A percentile compares a stretch with the other conserved stretches of the same genome.
These are phyloP conservation scores for Tolypocladium paradoxum DNA, from an alignment of 2,329 filamentous ascomycete species.

Conservation along the genomic window DNA sequence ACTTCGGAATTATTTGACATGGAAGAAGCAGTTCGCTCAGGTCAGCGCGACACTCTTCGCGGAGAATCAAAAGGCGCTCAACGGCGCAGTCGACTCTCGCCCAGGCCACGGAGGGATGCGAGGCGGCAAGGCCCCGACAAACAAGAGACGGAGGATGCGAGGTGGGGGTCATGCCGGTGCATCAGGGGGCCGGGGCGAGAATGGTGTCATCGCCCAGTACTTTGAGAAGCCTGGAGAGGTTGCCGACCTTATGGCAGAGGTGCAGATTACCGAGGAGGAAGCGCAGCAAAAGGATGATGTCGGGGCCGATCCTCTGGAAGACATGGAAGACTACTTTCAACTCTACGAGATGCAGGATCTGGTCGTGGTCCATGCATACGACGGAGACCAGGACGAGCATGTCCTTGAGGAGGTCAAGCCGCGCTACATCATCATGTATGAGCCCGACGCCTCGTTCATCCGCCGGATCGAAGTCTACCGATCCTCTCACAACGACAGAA, in stretches of 20 bases:
- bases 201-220: conserved; percentile 63
- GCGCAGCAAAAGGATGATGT: conserved; percentile 66
- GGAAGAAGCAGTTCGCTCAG: conserved; percentile 83
- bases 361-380: conserved; percentile 83
- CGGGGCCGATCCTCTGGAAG: conserved; percentile 64
- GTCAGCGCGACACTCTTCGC: conserved; percentile 70
- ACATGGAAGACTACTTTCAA: conserved; percentile 88
- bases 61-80: conserved; percentile 69
- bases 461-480: conserved; percentile 90
- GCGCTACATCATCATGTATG: conserved; percentile 96
- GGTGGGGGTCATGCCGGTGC: conserved; percentile 59
- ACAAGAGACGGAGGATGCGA: conserved; percentile 76
- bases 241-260: conserved; percentile 68
- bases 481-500: conserved; percentile 81
- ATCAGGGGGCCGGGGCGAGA: conserved; percentile 53
- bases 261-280: conserved; percentile 71
- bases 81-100: conserved; percentile 51
- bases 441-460: conserved; percentile 90
- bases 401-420: conserved; percentile 91
- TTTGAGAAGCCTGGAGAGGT: conserved; percentile 80
- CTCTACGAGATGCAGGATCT: conserved; percentile 86
- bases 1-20: conserved; percentile 74
- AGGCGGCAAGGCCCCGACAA: conserved; percentile 56
- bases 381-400: conserved; percentile 91
- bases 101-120: conserved; percentile 34